Evolutionary conservation across 2,329 filamentous ascomycete genomes (phyloP), one percentile per base, ranked within the genome.

Genomic region (Phoma sp.): DNA sequence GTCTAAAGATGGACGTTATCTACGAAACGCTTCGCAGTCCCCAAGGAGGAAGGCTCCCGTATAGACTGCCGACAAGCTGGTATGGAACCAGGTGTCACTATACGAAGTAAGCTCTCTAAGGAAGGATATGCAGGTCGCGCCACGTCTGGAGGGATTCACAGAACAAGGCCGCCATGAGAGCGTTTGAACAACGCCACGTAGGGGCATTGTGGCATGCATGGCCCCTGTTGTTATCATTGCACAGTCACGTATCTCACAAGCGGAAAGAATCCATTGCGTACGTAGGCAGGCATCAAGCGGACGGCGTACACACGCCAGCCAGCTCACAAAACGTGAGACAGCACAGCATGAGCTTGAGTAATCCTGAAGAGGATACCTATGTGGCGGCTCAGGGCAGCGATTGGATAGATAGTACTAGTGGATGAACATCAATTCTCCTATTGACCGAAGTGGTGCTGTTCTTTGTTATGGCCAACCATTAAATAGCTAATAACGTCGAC

Each of bases 401-500:
- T 64, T 65, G 60, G 52, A 43, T 62, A 52, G 40, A 55, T 45
- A 55, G 52, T 36, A 38, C 27, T 43, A 58, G 48, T 42, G 42
- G 41, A 47, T 49, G 42, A 39, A 53, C 45, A 65, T 60, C 48
- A 62, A 62, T 57, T 10, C 45, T 35, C 40, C 30, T 40, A 43
- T 57, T 55, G 48, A 56, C 45, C 49, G 36, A 55, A 47, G 48
- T 59, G 39, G 46, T 54, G 43, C 45, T 58, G 52, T 45, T 51
- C 38, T 52, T 52, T 62, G 59, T 53, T 54, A 56, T 41, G 55
- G 44, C 55, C 45, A 53, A 62, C 52, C 52, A 51, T 54, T 46
- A 41, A 63, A 60, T 60, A 64, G 60, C 61, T 62, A 69, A 60
- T 58, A 59, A 41, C 18, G 32, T 41, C 45, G 56, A 41, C 57